These are phyloP conservation scores for Malassezia caprae DNA, from an alignment of 1,284 basidiomycete genomes.

Conservation along the genomic window DNA sequence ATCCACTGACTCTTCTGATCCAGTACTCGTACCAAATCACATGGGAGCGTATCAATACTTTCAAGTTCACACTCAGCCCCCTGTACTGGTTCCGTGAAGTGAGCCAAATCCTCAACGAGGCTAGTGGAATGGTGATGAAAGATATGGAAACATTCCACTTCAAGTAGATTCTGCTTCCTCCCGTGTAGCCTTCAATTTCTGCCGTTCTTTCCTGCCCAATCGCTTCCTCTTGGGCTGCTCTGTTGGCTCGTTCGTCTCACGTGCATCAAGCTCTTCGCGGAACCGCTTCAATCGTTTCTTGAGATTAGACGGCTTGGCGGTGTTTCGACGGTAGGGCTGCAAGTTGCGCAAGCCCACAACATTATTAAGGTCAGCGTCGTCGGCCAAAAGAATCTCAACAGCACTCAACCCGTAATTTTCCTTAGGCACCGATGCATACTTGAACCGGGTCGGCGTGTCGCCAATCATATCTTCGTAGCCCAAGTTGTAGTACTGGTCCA, in stretches of 20 bases:
- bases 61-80: neutral
- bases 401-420: conserved; percentile 67
- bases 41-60: neutral
- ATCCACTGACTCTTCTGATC: conserved; percentile 21
- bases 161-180: neutral
- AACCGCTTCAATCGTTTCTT: conserved; percentile 64
- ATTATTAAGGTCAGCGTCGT: conserved; percentile 82
- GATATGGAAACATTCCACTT: conserved; percentile 6
- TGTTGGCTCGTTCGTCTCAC: conserved; percentile 17
- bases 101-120: neutral
- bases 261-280: conserved; percentile 54
- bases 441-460: conserved; percentile 82
- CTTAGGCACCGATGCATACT: conserved; percentile 66
- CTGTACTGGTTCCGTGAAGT: neutral
- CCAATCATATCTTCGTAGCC: conserved; percentile 95
- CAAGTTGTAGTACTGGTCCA: conserved; percentile 77
- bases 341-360: conserved; percentile 78
- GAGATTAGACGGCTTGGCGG: conserved; percentile 57
- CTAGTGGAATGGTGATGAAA: neutral
- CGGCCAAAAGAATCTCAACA: conserved; percentile 80
- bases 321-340: conserved; percentile 70
- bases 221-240: conserved; percentile 51
- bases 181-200: conserved; percentile 19
- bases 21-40: neutral
- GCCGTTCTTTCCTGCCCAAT: conserved; percentile 35